Evolutionary conservation across 2,329 filamentous ascomycete genomes (phyloP).

Genomic region (Mycosphaerelloides madeirae): DNA sequence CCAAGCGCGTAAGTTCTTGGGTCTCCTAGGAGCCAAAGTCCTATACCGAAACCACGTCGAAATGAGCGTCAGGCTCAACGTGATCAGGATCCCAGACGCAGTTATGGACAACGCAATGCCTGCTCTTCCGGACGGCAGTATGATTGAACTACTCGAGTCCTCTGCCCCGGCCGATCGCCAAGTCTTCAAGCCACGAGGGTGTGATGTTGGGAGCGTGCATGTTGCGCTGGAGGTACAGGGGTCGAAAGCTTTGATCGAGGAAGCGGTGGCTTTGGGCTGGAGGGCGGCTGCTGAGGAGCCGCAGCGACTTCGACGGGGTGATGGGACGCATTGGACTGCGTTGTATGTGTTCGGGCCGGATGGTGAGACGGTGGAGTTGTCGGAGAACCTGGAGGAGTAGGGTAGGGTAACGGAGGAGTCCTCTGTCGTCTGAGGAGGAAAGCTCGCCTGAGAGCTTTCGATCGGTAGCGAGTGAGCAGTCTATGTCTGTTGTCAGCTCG

Average conservation of each 20-base stretch:
- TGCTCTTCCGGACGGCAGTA: slow-evolving; percentile 2
- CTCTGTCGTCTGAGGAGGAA: too few relatives aligned
- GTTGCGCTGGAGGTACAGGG: slow-evolving; percentile 7
- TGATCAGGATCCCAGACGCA: slow-evolving; percentile 2
- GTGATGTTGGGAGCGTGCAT: slow-evolving; percentile 11
- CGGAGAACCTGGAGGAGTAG: slow-evolving; percentile 6
- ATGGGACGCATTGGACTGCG: slow-evolving; percentile 4
- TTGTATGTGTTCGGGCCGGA: slow-evolving; percentile 7
- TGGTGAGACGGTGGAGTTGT: slow-evolving; percentile 7
- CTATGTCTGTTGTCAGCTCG: neutral
- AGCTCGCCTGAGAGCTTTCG: neutral
- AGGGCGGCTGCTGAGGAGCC: neutral
- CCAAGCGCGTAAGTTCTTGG: slow-evolving; percentile 7
- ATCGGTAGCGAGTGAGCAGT: neutral
- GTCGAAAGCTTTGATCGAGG: slow-evolving; percentile 4
- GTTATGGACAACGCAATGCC: slow-evolving; percentile 6
- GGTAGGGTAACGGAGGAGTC: neutral
- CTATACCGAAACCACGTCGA: slow-evolving; percentile 4
- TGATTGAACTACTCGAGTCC: slow-evolving; percentile 7
- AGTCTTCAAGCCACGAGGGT: slow-evolving; percentile 3
- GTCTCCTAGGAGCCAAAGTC: slow-evolving; percentile 6
- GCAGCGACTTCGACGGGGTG: slow-evolving; percentile 1
- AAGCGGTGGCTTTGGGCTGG: slow-evolving; percentile 5
- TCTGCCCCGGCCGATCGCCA: slow-evolving; percentile 4
- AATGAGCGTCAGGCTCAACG: neutral